Conservation (phyloP, 2,329 filamentous ascomycete species). For the Rutstroemia sp. region DNA sequence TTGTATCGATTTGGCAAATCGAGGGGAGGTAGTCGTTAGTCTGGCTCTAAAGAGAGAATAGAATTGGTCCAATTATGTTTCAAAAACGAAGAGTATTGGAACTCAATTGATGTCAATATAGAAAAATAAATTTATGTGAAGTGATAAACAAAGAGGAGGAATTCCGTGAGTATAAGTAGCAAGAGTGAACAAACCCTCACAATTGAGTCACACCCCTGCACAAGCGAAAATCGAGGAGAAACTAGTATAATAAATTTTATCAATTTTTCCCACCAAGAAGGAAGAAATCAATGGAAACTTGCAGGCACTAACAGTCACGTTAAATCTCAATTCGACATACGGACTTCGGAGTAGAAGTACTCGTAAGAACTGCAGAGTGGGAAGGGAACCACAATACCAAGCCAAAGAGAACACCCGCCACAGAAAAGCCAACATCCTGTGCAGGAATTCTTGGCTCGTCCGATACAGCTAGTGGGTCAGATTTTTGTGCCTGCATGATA, state of each 20-base stretch:
- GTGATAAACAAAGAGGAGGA: background rate
- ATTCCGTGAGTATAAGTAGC: background rate
- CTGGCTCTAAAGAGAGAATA: too few relatives aligned
- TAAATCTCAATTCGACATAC: background rate
- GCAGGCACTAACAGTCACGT: background rate
- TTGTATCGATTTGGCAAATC: background rate
- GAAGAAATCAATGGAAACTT: background rate
- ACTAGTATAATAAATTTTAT: too few relatives aligned
- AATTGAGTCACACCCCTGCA: background rate
- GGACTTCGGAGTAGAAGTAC: background rate
- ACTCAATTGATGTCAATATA: background rate
- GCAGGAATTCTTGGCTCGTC: too few relatives aligned
- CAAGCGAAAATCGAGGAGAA: too few relatives aligned
- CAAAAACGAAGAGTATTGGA: background rate
- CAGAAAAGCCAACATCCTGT: too few relatives aligned
- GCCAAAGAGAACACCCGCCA: too few relatives aligned
- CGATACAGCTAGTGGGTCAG: too few relatives aligned
- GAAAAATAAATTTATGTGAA: background rate
- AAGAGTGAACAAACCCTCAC: background rate
- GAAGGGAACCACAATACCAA: too few relatives aligned
- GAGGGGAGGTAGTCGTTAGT: background rate
- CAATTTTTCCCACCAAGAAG: background rate
- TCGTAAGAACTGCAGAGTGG: too few relatives aligned
- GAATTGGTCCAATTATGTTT: too few relatives aligned
- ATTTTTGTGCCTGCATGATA: too few relatives aligned